Evolutionary conservation across 164 flowering plant genomes (phyloP).

Genomic region (Vitis rupestris): DNA sequence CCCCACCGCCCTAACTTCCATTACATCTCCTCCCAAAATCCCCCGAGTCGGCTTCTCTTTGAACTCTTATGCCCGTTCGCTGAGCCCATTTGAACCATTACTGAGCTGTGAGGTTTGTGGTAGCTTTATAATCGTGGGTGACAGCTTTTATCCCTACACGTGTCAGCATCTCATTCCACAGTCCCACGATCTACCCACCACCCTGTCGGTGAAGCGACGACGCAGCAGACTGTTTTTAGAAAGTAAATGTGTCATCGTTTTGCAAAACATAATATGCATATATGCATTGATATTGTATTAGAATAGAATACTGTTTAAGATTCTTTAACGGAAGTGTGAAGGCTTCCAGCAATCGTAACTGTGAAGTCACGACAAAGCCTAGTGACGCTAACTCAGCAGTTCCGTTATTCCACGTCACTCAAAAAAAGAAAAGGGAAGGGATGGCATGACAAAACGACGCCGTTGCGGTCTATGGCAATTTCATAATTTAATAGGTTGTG

Average conservation of each 20-base stretch:
- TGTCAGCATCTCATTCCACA: neutral
- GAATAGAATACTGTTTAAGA: neutral
- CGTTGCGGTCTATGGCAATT: neutral
- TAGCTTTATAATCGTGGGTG: neutral
- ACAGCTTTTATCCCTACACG: neutral
- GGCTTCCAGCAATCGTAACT: neutral
- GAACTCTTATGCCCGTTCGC: too few relatives aligned
- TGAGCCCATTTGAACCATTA: too few relatives aligned
- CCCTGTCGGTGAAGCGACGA: neutral
- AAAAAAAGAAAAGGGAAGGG: neutral
- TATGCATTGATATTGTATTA: too few relatives aligned
- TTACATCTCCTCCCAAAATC: too few relatives aligned
- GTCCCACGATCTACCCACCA: neutral
- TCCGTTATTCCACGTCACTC: neutral
- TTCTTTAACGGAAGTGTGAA: too few relatives aligned
- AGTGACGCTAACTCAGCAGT: neutral
- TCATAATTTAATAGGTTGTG: too few relatives aligned
- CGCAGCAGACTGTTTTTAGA: neutral
- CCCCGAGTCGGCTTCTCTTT: too few relatives aligned
- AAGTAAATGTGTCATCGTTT: too few relatives aligned
- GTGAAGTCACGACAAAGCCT: slow-evolving; percentile 14
- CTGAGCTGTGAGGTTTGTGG: neutral
- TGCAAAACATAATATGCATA: too few relatives aligned
- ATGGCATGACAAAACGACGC: neutral
- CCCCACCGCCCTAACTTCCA: too few relatives aligned